Percentiles rank a stretch among this genome's conserved stretches.
Conservation (phyloP, 169 alveolate species). For the Theileria parva region DNA sequence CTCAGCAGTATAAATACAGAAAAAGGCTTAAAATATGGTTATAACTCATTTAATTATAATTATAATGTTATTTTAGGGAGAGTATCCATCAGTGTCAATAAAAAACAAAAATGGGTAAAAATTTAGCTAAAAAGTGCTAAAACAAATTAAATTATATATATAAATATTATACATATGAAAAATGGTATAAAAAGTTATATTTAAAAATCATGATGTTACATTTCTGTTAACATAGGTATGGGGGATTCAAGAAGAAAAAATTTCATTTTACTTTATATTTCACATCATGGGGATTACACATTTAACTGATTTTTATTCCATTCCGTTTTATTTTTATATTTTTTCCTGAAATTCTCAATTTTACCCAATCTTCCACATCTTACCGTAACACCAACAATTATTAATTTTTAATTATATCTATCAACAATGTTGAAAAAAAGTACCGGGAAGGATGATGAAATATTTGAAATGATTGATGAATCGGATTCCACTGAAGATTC, state of each 20-base stretch:
- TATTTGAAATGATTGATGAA: conserved; percentile 14
- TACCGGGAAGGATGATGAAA: neutral
- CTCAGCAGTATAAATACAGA: neutral
- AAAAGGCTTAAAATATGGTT: neutral
- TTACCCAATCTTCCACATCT: neutral
- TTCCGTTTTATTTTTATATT: neutral
- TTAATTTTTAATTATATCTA: too few relatives aligned
- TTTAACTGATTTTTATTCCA: neutral
- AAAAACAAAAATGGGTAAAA: neutral
- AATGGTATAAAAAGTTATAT: neutral
- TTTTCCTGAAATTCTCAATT: neutral
- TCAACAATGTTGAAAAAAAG: neutral
- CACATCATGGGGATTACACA: conserved; percentile 29
- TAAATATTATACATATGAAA: neutral
- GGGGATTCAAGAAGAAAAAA: conserved; percentile 16
- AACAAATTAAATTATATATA: neutral
- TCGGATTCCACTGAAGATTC: conserved; percentile 54
- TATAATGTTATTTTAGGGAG: neutral
- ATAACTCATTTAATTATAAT: neutral
- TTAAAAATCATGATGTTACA: neutral
- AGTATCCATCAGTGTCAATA: neutral
- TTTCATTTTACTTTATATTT: neutral
- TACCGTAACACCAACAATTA: neutral
- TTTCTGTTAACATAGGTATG: conserved; percentile 13
- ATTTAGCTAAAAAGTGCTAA: neutral